These are phyloP conservation scores for Silene coronaria DNA, from an alignment of 179 eudicot species.

Conservation along the genomic window DNA sequence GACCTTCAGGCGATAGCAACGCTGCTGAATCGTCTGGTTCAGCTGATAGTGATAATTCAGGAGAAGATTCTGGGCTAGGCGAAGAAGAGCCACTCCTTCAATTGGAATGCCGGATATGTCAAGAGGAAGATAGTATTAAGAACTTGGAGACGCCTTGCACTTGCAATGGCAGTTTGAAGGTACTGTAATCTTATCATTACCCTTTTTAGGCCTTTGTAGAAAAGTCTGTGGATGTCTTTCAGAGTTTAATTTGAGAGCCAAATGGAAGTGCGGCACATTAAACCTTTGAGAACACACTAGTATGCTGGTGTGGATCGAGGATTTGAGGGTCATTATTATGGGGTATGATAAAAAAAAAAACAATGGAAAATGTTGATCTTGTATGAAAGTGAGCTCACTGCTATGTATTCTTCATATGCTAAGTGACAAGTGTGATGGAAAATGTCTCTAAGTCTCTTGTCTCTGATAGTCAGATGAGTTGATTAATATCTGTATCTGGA, in stretches of 20 bases:
- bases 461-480: neutral
- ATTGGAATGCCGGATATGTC: constrained; percentile 84
- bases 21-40: constrained; percentile 34
- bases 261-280: neutral
- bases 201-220: neutral
- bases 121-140: constrained; percentile 68
- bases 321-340: neutral
- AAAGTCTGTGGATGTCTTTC: neutral
- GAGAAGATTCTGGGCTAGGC: constrained; percentile 29
- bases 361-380: neutral
- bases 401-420: neutral
- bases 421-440: neutral
- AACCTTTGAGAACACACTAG: neutral
- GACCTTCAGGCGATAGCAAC: constrained; percentile 28
- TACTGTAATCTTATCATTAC: constrained; percentile 15
- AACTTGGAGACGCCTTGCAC: constrained; percentile 77
- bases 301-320: neutral
- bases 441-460: neutral
- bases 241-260: neutral
- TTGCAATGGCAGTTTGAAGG: constrained; percentile 89
- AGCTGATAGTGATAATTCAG: constrained; percentile 30
- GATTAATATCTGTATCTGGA: neutral
- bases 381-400: too few relatives aligned
- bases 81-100: constrained; percentile 71
- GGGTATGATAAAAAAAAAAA: neutral